Conservation (phyloP, 805 yeast genomes). For the Cephaloascus fragrans region DNA sequence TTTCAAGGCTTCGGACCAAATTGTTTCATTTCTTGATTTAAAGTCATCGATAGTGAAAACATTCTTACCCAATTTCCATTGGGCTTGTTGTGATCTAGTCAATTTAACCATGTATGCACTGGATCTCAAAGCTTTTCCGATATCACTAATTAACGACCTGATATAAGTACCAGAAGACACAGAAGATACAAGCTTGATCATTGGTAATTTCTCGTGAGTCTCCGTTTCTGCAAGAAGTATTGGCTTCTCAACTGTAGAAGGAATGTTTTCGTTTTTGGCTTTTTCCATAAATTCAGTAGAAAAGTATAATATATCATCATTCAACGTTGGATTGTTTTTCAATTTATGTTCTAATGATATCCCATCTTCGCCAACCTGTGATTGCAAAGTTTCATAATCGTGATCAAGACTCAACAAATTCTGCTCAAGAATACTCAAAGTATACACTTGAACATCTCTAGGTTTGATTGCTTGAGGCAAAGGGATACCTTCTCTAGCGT, state of each 20-base stretch:
- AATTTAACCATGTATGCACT: constrained; percentile 85
- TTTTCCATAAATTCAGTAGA: constrained; percentile 43
- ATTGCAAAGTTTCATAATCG: constrained; percentile 32
- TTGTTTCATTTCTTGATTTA: constrained; percentile 42
- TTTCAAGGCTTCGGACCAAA: constrained; percentile 63
- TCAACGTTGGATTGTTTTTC: constrained; percentile 43
- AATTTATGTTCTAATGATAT: constrained; percentile 32
- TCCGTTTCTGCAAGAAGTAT: constrained; percentile 26
- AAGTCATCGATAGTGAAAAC: constrained; percentile 65
- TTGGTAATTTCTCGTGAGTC: constrained; percentile 41
- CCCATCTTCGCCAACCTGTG: constrained; percentile 39
- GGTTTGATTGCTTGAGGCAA: constrained; percentile 77
- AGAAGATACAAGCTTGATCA: constrained; percentile 61
- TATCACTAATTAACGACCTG: constrained; percentile 80
- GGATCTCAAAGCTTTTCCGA: constrained; percentile 72
- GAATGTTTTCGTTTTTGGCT: constrained; percentile 28
- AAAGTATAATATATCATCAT: constrained; percentile 52
- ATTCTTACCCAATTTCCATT: constrained; percentile 68
- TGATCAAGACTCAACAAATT: constrained; percentile 51
- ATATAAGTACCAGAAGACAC: constrained; percentile 96
- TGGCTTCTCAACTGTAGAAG: constrained; percentile 27
- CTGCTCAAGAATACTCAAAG: constrained; percentile 38
- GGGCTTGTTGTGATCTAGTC: constrained; percentile 65
- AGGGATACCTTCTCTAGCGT: constrained; percentile 82
- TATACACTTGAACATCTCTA: constrained; percentile 55